These are phyloP conservation scores for Diaporthe longicolla DNA, from an alignment of 2,329 filamentous ascomycete species.

Conservation along the genomic window DNA sequence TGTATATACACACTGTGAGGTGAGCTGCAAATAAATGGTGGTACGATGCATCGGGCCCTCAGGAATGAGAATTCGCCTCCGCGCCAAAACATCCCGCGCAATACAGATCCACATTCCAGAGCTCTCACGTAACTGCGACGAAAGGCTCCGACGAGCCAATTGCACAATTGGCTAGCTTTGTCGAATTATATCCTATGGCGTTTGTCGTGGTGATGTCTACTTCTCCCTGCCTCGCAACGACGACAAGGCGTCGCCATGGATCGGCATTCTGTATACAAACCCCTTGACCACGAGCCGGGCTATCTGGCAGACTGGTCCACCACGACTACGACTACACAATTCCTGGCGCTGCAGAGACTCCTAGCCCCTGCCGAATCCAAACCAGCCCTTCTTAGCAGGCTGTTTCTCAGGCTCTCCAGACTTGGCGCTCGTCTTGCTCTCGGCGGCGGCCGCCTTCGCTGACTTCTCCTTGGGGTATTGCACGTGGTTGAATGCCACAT, in stretches of 20 bases:
- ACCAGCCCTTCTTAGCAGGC: slow-evolving; percentile 80
- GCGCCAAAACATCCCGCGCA: slow-evolving; percentile 11
- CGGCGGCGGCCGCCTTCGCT: slow-evolving; percentile 45
- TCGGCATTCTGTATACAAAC: slow-evolving; percentile 6
- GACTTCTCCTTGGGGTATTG: slow-evolving; percentile 80
- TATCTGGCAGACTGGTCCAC: slow-evolving; percentile 18
- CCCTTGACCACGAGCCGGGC: neutral
- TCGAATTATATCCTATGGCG: slow-evolving; percentile 17
- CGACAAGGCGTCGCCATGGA: slow-evolving; percentile 14
- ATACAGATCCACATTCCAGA: slow-evolving; percentile 25
- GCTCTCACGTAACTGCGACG: neutral
- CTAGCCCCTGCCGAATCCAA: slow-evolving; percentile 74
- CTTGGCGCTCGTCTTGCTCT: slow-evolving; percentile 49
- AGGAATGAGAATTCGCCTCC: slow-evolving; percentile 27
- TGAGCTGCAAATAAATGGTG: neutral
- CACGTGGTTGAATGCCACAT: slow-evolving; percentile 98
- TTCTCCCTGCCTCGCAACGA: neutral
- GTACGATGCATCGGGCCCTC: neutral
- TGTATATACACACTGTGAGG: neutral
- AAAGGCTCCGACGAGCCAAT: neutral
- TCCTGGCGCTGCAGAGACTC: slow-evolving; percentile 36
- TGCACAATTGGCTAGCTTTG: neutral
- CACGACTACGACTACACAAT: slow-evolving; percentile 9
- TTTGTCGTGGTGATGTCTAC: slow-evolving; percentile 16
- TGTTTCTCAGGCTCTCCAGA: slow-evolving; percentile 57